A percentile compares a stretch with the other conserved stretches of the same genome.
Evolutionary conservation across 257 asterid species (phyloP).

Genomic region (Salvia miltiorrhiza): DNA sequence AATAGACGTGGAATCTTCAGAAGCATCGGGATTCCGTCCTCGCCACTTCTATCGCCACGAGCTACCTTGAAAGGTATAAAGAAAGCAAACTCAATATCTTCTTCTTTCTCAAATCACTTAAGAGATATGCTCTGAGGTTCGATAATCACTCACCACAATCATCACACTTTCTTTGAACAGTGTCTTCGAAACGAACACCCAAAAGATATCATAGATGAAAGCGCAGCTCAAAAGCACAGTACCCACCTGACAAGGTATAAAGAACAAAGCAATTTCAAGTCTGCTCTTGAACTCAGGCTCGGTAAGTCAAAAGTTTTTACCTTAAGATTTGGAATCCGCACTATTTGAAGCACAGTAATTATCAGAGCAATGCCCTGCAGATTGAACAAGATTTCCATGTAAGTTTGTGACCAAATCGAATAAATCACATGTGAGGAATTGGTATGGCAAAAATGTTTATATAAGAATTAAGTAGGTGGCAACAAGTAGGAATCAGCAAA

Average conservation of each 20-base stretch:
- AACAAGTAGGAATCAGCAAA: too few species aligned
- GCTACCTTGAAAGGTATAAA: constrained; percentile 56
- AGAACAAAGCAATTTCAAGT: constrained; percentile 8
- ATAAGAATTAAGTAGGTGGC: too few species aligned
- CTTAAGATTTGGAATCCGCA: constrained; percentile 93
- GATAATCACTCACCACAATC: constrained; percentile 71
- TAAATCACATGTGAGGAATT: too few species aligned
- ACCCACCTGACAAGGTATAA: constrained; percentile 62
- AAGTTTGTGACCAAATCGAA: background rate
- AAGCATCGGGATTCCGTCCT: constrained; percentile 88
- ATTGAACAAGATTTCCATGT: constrained; percentile 16
- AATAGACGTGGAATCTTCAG: constrained; percentile 81
- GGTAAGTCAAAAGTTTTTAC: constrained; percentile 33
- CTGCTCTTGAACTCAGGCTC: constrained; percentile 3
- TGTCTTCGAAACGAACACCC: constrained; percentile 83
- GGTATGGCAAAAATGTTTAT: too few species aligned
- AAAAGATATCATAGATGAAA: constrained; percentile 86
- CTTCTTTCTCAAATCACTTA: constrained; percentile 12
- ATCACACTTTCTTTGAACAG: constrained; percentile 89
- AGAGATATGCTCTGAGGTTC: background rate
- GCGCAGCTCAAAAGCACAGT: constrained; percentile 83
- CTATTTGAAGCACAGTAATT: constrained; percentile 88
- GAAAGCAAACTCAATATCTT: constrained; percentile 1
- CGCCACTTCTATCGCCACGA: constrained; percentile 89
- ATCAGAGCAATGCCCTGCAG: constrained; percentile 92